Evolutionary conservation across 2,329 filamentous ascomycete species (phyloP).

Genomic region (Sporothrix dimorphospora): DNA sequence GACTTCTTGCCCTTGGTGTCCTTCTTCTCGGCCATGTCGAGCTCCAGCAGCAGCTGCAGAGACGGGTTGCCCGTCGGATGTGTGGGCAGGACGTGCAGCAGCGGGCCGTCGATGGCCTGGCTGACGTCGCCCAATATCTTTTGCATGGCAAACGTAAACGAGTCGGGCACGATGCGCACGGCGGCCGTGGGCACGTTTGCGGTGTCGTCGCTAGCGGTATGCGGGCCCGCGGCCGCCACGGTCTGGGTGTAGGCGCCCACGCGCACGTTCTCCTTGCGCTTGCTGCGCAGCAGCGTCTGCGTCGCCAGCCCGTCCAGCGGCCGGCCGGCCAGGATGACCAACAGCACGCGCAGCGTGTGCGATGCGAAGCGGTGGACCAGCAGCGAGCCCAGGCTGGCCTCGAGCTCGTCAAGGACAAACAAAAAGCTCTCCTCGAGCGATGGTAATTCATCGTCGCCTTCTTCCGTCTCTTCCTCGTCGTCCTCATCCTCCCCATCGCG

Average conservation of each 20-base stretch:
- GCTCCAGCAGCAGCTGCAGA: slow-evolving; percentile 83
- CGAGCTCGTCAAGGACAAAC: slow-evolving; percentile 81
- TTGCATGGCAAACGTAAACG: slow-evolving; percentile 75
- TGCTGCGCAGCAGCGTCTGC: slow-evolving; percentile 81
- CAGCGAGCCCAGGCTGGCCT: slow-evolving; percentile 78
- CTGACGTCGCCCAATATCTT: slow-evolving; percentile 82
- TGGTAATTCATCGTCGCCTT: slow-evolving; percentile 53
- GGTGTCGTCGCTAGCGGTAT: not conserved
- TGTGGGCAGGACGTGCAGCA: slow-evolving; percentile 79
- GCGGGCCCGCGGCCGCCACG: slow-evolving; percentile 27
- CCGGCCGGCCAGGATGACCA: slow-evolving; percentile 83
- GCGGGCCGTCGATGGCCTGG: slow-evolving; percentile 73
- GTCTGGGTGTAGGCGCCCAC: slow-evolving; percentile 57
- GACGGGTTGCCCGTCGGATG: slow-evolving; percentile 92
- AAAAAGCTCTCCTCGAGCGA: slow-evolving; percentile 87
- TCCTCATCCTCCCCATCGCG: slow-evolving; percentile 48
- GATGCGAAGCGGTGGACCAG: slow-evolving; percentile 89
- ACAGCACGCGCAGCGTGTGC: slow-evolving; percentile 82
- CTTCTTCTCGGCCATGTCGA: slow-evolving; percentile 77
- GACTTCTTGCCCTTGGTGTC: slow-evolving; percentile 55
- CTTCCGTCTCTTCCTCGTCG: slow-evolving; percentile 48
- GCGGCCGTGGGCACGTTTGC: not conserved
- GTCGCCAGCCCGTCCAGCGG: slow-evolving; percentile 71
- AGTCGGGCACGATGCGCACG: slow-evolving; percentile 68
- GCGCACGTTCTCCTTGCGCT: slow-evolving; percentile 83